Evolutionary conservation across 192 early-diverging fungal species (phyloP).

Genomic region (Coemansia sp.): DNA sequence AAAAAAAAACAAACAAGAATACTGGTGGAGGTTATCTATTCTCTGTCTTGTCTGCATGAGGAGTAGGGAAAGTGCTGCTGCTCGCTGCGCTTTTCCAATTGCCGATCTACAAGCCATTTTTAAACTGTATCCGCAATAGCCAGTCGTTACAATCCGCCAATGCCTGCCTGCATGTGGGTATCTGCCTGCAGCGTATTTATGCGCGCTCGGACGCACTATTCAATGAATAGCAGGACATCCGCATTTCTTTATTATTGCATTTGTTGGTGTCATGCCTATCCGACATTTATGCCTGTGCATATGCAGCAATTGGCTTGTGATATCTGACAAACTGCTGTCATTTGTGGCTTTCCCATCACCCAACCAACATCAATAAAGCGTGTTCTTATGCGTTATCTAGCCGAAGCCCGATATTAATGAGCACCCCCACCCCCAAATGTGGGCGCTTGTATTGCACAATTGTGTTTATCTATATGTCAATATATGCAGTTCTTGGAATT

Average conservation of each 20-base stretch:
- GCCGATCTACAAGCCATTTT: slow-evolving; percentile 8
- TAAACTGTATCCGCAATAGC: not conserved
- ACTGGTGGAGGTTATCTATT: slow-evolving; percentile 10
- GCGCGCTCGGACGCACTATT: slow-evolving; percentile 2
- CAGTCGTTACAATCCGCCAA: not conserved
- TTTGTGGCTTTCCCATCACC: not conserved
- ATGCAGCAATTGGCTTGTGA: not conserved
- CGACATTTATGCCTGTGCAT: not conserved
- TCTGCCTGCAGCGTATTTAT: slow-evolving; percentile 5
- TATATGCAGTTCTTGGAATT: not conserved
- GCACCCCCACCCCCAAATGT: not conserved
- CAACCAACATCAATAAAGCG: not conserved
- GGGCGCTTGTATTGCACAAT: not conserved
- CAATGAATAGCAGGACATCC: not conserved
- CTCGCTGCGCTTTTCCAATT: not conserved
- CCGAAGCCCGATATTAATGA: not conserved
- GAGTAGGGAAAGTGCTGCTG: not conserved
- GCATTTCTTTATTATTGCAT: not conserved
- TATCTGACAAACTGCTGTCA: not conserved
- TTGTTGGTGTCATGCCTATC: slow-evolving; percentile 3
- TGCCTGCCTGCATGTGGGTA: slow-evolving; percentile 3
- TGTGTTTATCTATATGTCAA: not conserved
- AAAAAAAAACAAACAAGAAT: not conserved
- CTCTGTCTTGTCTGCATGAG: not conserved
- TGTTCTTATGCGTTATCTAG: not conserved